Evolutionary conservation across 768 basidiomycete species (phyloP).

Genomic region (Russula brevipes): DNA sequence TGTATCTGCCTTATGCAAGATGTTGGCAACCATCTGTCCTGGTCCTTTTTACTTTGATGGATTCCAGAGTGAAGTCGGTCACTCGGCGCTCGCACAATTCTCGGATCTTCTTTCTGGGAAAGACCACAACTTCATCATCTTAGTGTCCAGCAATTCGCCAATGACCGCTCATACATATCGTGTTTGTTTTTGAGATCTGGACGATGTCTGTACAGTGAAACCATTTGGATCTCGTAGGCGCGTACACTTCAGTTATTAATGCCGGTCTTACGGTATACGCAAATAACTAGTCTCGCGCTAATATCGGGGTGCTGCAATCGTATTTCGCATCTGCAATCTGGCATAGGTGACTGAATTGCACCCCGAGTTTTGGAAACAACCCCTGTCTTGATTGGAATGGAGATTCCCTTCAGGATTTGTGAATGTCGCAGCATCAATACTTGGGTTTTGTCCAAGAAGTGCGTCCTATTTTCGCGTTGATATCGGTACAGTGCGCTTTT

Average conservation of each 20-base stretch:
- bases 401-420: neutral
- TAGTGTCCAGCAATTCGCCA: neutral
- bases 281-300: neutral
- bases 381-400: neutral
- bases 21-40: conserved; percentile 4
- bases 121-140: neutral
- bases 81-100: neutral
- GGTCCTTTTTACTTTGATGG: neutral
- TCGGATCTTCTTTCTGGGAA: neutral
- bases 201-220: neutral
- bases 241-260: neutral
- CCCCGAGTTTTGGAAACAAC: neutral
- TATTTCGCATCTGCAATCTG: neutral
- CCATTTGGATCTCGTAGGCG: neutral
- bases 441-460: neutral
- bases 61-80: neutral
- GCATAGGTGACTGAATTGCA: neutral
- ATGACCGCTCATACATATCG: neutral
- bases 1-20: neutral
- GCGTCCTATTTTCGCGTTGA: conserved; percentile 5
- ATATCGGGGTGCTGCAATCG: neutral
- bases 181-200: neutral
- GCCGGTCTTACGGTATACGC: neutral
- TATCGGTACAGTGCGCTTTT: neutral
- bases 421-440: neutral